Base-by-base conservation (phyloP, 2,329 filamentous ascomycete species). In the Xylariaceae sp. region DNA sequence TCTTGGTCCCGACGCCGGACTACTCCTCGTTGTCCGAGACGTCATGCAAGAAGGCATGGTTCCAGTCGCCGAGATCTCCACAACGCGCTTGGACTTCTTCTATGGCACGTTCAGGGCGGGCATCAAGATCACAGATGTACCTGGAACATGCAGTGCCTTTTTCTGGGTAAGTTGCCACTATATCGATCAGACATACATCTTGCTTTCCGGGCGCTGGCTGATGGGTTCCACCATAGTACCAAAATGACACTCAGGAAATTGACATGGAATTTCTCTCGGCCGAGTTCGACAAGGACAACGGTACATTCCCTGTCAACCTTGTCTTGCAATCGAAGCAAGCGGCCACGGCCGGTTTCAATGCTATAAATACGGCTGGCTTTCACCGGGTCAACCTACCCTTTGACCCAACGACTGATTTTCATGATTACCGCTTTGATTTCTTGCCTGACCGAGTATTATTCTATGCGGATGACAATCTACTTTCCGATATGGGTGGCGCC, bases 341-440 rank as follows among this genome's bases (percentile, higher is more conserved):
- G 0, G 76, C 76, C 2, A 66, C 74, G 12, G 74, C 76, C 5
- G 85, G 85, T 22, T 88, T 79, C 68, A 79, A 89, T 62, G 85
- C 86, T 0, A 74, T 75, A 40, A 71, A 72, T 47, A 87, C 85
- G 1, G 73, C 85, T 1, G 73, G 76, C 49, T 89, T 83, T 68
- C 67, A 77, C 51, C 72, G 79, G 37, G 72, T 80, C 29, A 72
- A 80, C 46, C 75, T 92, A 1, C 76, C 80, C 0, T 92, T 91
- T 70, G 74, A 86, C 58, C 86, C 88, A 0, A 81, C 83, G 0
- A 66, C 70, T 0, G 79, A 67, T 39, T 89, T 87, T 64, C 87
- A 92, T 70, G 88, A 92, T 70, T 91, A 91, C 65, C 85, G 88
- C 36, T 86, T 92, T 68, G 88, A 92, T 70, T 91, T 87, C 72